These are phyloP conservation scores for Sisymbrium altissimum DNA, from an alignment of 345 rosid genomes.

Conservation along the genomic window DNA sequence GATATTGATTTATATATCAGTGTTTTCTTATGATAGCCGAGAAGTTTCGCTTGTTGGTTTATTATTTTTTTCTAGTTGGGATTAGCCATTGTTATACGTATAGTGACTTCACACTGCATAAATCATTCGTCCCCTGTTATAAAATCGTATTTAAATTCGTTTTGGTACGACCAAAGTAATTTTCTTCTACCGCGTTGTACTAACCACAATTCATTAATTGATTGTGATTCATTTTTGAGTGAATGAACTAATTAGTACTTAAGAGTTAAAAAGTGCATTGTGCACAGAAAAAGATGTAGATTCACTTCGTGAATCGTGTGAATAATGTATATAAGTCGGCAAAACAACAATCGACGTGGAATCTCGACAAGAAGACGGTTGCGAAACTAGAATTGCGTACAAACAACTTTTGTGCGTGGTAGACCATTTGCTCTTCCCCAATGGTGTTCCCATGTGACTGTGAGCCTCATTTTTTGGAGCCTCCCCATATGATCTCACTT, in stretches of 20 bases:
- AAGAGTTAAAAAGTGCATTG: background rate
- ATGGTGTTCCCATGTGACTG: conserved; percentile 6
- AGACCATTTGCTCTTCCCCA: conserved; percentile 11
- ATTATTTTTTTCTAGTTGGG: background rate
- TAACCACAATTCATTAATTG: background rate
- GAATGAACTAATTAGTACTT: background rate
- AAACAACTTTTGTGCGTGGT: conserved; percentile 10
- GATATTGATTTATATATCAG: background rate
- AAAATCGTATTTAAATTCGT: background rate
- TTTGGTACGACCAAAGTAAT: background rate
- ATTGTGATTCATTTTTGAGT: background rate
- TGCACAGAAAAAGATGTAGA: background rate
- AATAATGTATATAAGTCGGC: background rate
- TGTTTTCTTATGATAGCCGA: background rate
- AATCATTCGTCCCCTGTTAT: background rate
- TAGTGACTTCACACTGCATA: background rate
- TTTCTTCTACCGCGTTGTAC: background rate
- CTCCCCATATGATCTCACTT: background rate
- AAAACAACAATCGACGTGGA: background rate
- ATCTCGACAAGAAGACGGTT: conserved; percentile 18
- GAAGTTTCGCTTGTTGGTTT: background rate
- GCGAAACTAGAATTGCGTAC: conserved; percentile 6
- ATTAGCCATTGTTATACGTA: background rate
- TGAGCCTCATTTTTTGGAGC: conserved; percentile 3
- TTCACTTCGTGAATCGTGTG: background rate